Percentiles rank a stretch among this genome's conserved stretches.
phyloP scores from a whole-genome alignment of 2,329 filamentous ascomycete genomes.

The Penicillium brasilianum region DNA sequence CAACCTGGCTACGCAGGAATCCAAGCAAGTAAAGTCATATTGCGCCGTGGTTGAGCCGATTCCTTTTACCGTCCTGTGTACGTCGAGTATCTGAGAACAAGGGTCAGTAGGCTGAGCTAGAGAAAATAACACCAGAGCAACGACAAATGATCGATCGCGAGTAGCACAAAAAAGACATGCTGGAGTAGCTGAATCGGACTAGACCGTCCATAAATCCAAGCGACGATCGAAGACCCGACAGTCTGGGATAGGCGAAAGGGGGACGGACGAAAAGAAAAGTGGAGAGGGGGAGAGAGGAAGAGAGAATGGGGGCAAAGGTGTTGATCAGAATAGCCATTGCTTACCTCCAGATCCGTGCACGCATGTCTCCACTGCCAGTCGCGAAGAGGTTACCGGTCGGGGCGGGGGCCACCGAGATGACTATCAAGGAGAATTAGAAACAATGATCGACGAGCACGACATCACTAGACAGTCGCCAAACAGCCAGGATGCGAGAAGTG shows the following conservation, averaged over 20 bases:
- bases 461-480: not conserved
- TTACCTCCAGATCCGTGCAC: constrained; percentile 93
- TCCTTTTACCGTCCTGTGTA: constrained; percentile 46
- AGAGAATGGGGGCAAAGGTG: not conserved
- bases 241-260: not conserved
- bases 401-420: constrained; percentile 95
- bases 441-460: not conserved
- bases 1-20: constrained; percentile 21
- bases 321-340: constrained; percentile 18
- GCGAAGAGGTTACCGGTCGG: constrained; percentile 88
- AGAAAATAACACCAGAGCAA: constrained; percentile 2
- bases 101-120: constrained; percentile 19
- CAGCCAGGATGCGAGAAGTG: not conserved
- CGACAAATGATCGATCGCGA: constrained; percentile 3
- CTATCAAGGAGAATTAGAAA: constrained; percentile 48
- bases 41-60: constrained; percentile 41
- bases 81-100: constrained; percentile 40
- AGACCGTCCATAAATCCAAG: not conserved
- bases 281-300: not conserved
- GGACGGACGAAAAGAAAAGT: not conserved
- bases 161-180: not conserved
- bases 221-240: not conserved
- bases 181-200: not conserved
- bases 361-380: constrained; percentile 96
- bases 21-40: constrained; percentile 34